A percentile compares a stretch with the other conserved stretches of the same genome.
Evolutionary conservation across 148 eudicot genomes (phyloP).

Genomic region (Chenopodium album): DNA sequence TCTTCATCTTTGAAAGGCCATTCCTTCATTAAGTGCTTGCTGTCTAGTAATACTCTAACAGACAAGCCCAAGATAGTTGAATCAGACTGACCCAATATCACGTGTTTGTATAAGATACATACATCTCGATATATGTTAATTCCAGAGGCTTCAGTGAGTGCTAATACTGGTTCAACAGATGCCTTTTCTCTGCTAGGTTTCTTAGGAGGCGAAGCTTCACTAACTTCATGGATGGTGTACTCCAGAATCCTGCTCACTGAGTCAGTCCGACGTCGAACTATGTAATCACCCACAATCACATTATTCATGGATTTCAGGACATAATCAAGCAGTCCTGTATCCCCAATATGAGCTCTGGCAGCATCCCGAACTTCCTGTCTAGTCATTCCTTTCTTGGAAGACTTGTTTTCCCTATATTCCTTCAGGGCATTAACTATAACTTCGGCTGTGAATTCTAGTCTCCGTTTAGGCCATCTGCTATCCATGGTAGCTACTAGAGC

Average conservation of each 20-base stretch:
- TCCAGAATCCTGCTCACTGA: conserved; percentile 47
- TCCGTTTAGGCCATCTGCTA: conserved; percentile 73
- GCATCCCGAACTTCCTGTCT: conserved; percentile 90
- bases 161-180: conserved; percentile 6
- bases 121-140: conserved; percentile 51
- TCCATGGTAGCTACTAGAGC: conserved; percentile 58
- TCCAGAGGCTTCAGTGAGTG: conserved; percentile 19
- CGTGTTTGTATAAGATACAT: conserved; percentile 38
- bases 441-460: conserved; percentile 71
- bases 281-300: conserved; percentile 56
- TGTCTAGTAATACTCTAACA: conserved; percentile 48
- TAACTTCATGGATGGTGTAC: conserved; percentile 51
- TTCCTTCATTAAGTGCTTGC: conserved; percentile 73
- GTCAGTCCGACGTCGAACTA: conserved; percentile 56
- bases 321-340: conserved; percentile 85
- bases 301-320: conserved; percentile 81
- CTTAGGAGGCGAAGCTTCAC: conserved; percentile 10
- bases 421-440: conserved; percentile 71
- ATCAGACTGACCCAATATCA: conserved; percentile 39
- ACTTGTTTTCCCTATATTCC: conserved; percentile 40
- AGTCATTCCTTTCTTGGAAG: conserved; percentile 50
- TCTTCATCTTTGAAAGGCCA: conserved; percentile 64
- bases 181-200: conserved; percentile 19
- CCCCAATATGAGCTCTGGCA: conserved; percentile 78
- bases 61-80: conserved; percentile 39